A percentile compares a stretch with the other conserved stretches of the same genome.
These are phyloP conservation scores for Hortaea werneckii DNA, from an alignment of 2,329 filamentous ascomycete species.

Conservation along the genomic window DNA sequence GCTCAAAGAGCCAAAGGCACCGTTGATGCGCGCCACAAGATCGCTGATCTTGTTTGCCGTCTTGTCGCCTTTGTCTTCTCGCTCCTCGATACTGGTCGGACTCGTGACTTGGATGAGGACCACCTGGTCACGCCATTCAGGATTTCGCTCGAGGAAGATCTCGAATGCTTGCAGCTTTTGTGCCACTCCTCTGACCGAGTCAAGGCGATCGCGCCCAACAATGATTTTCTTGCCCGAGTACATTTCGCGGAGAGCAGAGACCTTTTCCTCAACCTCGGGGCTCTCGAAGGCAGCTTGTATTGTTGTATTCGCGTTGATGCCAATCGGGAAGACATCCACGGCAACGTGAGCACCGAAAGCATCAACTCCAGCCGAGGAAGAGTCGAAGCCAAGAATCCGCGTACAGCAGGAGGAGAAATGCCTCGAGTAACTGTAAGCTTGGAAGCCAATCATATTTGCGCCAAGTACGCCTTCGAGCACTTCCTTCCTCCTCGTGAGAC, in stretches of 20 bases:
- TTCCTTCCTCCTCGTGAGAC: constrained; percentile 78
- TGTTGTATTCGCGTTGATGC: constrained; percentile 78
- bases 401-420: constrained; percentile 94
- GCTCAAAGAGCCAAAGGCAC: constrained; percentile 74
- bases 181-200: constrained; percentile 85
- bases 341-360: constrained; percentile 82
- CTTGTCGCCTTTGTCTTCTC: constrained; percentile 64
- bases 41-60: constrained; percentile 83
- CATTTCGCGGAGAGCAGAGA: constrained; percentile 60
- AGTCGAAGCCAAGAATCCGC: constrained; percentile 80
- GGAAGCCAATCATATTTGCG: constrained; percentile 87
- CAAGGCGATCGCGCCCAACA: constrained; percentile 85
- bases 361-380: constrained; percentile 74
- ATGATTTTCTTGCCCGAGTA: constrained; percentile 92
- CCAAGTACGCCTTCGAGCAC: constrained; percentile 82
- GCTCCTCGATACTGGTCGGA: constrained; percentile 56
- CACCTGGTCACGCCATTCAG: constrained; percentile 84
- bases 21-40: constrained; percentile 84
- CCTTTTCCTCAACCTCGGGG: constrained; percentile 59
- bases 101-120: constrained; percentile 93
- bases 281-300: constrained; percentile 61
- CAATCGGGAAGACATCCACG: constrained; percentile 88
- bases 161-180: constrained; percentile 95
- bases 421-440: constrained; percentile 88
- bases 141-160: constrained; percentile 78